Percentiles rank a stretch among this genome's conserved stretches.
phyloP scores from a whole-genome alignment of 345 rosid genomes.

The Aquilaria malaccensis region DNA sequence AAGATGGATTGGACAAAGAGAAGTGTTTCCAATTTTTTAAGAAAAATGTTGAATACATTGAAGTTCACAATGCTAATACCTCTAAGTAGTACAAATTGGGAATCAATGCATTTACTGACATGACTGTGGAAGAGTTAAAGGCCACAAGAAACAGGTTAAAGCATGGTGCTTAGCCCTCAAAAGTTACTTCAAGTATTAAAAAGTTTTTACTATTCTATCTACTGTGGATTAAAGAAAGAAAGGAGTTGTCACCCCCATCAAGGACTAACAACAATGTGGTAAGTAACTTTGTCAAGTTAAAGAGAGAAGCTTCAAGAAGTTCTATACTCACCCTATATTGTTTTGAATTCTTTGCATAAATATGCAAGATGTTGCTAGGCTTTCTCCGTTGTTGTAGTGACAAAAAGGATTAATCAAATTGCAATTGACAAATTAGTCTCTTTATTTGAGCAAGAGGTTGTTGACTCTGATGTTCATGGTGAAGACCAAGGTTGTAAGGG shows the following conservation, averaged over 20 bases:
- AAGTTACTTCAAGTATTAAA: conserved; percentile 3
- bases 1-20: conserved; percentile 3
- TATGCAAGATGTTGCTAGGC: conserved; percentile 49
- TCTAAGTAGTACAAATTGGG: conserved; percentile 19
- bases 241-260: conserved; percentile 36
- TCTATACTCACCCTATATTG: background rate
- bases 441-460: conserved; percentile 36
- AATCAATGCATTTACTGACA: conserved; percentile 30
- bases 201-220: conserved; percentile 8
- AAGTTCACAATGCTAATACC: conserved; percentile 7
- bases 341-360: no score
- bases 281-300: background rate
- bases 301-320: background rate
- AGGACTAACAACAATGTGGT: conserved; percentile 40
- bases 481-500: conserved; percentile 32
- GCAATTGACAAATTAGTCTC: conserved; percentile 26
- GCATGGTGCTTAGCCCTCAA: background rate
- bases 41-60: conserved; percentile 12
- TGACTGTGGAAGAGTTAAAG: conserved; percentile 28
- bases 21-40: conserved; percentile 9
- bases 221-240: conserved; percentile 33
- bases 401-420: conserved; percentile 32
- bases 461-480: conserved; percentile 25
- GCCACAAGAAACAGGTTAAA: conserved; percentile 20
- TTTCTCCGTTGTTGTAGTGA: conserved; percentile 53